Conservation (phyloP, 164 flowering plant genomes). For the Piper betle region DNA sequence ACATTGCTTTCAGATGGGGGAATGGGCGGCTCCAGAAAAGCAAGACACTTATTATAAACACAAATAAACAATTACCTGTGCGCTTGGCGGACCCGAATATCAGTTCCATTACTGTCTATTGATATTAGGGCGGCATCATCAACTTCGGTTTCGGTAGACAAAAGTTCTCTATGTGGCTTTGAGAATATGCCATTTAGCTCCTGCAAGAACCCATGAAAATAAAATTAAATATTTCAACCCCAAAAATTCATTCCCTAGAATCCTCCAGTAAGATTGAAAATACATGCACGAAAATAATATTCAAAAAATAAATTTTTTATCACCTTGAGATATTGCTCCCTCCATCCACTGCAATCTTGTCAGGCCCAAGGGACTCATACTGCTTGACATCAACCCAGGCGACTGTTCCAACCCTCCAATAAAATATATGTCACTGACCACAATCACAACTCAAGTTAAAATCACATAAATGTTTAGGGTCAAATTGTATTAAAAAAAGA, state of each 20-base stretch:
- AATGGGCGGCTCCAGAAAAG: no score
- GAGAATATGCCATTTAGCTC: conserved; percentile 87
- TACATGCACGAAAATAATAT: not conserved
- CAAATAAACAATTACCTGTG: conserved; percentile 48
- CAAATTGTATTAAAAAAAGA: not conserved
- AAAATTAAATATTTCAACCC: no score
- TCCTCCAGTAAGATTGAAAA: not conserved
- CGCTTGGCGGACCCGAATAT: conserved; percentile 92
- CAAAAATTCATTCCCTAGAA: not conserved
- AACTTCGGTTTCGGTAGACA: conserved; percentile 63
- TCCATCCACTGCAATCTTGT: conserved; percentile 90
- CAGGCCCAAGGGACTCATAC: conserved; percentile 74
- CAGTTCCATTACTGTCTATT: conserved; percentile 87
- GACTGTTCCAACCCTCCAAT: conserved; percentile 99
- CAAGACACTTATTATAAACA: not conserved
- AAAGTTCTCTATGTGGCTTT: conserved; percentile 68
- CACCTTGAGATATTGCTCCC: conserved; percentile 93
- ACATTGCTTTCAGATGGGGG: not conserved
- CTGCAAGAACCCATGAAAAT: conserved; percentile 16
- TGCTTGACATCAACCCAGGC: conserved; percentile 98
- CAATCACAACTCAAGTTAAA: not conserved
- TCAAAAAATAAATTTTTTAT: conserved; percentile 1
- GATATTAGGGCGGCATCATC: conserved; percentile 98
- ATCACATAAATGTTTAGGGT: no score
- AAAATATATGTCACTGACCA: conserved; percentile 83